phyloP scores from a whole-genome alignment of 768 basidiomycete species.

The Mycena polygramma region DNA sequence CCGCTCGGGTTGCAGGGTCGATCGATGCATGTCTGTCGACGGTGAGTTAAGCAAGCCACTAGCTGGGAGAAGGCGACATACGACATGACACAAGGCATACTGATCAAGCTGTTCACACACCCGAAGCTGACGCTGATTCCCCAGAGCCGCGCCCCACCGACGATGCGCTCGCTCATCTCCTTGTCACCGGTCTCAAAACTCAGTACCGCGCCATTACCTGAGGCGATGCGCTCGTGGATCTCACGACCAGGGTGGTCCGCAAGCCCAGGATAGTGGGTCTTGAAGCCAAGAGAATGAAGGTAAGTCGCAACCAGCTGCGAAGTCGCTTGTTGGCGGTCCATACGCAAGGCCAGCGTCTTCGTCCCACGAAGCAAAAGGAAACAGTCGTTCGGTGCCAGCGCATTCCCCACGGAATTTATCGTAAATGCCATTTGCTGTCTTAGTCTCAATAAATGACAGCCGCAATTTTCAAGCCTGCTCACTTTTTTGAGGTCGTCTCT shows the following conservation, averaged over 20 bases:
- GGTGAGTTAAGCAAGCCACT: slow-evolving; percentile 1
- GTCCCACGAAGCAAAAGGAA: slow-evolving; percentile 96
- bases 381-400: slow-evolving; percentile 93
- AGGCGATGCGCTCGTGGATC: slow-evolving; percentile 91
- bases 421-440: slow-evolving; percentile 87
- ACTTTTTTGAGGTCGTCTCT: slow-evolving; percentile 92
- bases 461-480: slow-evolving; percentile 25
- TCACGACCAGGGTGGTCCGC: slow-evolving; percentile 84
- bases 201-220: slow-evolving; percentile 93
- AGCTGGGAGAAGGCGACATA: slow-evolving; percentile 60
- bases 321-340: slow-evolving; percentile 93
- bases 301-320: slow-evolving; percentile 89
- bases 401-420: slow-evolving; percentile 95
- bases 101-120: slow-evolving; percentile 97
- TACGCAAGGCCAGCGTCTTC: slow-evolving; percentile 96
- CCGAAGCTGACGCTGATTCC: slow-evolving; percentile 99
- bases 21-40: slow-evolving; percentile 92
- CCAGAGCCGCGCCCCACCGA: slow-evolving; percentile 94
- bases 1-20: slow-evolving; percentile 94
- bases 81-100: slow-evolving; percentile 99
- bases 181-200: slow-evolving; percentile 96
- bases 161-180: slow-evolving; percentile 90
- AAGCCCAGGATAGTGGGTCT: slow-evolving; percentile 93
- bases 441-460: slow-evolving; percentile 19
- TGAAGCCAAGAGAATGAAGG: slow-evolving; percentile 87